Conservation (phyloP, 371 early-diverging fungal genomes). For the Sporodiniella umbellata region DNA sequence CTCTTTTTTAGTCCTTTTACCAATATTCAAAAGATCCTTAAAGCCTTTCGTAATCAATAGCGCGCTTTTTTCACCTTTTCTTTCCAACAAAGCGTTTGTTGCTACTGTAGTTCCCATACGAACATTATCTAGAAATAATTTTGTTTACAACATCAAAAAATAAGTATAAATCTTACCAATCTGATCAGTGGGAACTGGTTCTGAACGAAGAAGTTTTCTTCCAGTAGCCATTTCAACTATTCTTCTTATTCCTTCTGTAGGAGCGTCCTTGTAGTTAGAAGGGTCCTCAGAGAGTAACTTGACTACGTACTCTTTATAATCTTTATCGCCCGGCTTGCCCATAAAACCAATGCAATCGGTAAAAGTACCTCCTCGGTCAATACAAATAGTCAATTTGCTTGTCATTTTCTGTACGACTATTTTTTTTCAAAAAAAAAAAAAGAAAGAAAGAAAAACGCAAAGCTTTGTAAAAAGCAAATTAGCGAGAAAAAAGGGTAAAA, state of each 20-base stretch:
- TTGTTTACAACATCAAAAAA: not conserved
- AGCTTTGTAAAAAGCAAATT: too few species aligned
- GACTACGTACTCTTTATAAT: constrained; percentile 55
- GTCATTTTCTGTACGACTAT: not conserved
- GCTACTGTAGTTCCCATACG: constrained; percentile 98
- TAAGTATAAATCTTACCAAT: constrained; percentile 48
- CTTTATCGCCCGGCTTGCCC: constrained; percentile 53
- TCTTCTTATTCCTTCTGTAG: constrained; percentile 90
- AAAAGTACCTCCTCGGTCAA: constrained; percentile 89
- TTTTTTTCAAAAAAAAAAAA: not conserved
- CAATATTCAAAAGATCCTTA: constrained; percentile 65
- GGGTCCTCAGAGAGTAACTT: constrained; percentile 94
- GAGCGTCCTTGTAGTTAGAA: constrained; percentile 89
- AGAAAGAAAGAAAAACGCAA: not conserved
- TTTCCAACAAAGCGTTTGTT: constrained; percentile 90
- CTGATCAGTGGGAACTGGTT: constrained; percentile 71
- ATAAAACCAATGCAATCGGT: constrained; percentile 79
- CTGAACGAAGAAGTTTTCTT: constrained; percentile 59
- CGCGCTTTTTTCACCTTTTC: constrained; percentile 87
- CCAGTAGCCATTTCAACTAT: constrained; percentile 86
- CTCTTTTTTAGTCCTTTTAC: constrained; percentile 23
- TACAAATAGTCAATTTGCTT: constrained; percentile 56
- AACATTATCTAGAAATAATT: constrained; percentile 59
- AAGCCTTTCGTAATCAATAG: constrained; percentile 92
- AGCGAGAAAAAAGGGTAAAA: not conserved